These are phyloP conservation scores for Stramenopiles sp. DNA, from an alignment of 352 stramenopile species.

Conservation along the genomic window DNA sequence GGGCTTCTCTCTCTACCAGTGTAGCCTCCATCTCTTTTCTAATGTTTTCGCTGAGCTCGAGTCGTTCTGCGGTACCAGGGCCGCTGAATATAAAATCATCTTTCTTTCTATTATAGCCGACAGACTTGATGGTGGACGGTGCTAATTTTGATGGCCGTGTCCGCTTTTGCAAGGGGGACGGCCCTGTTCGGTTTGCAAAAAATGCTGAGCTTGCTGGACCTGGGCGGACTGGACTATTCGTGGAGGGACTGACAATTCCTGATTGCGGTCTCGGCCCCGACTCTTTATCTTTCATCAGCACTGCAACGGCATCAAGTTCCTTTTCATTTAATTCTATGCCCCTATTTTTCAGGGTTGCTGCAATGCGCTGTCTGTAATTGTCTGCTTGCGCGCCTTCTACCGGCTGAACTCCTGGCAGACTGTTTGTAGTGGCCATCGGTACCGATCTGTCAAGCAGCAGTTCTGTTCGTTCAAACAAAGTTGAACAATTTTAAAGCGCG, in stretches of 20 bases:
- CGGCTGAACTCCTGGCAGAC: no score
- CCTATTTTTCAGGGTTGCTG: background rate
- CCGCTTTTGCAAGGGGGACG: background rate
- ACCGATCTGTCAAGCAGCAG: no score
- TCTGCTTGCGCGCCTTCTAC: no score
- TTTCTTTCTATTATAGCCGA: background rate
- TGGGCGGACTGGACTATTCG: background rate
- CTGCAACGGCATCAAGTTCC: background rate
- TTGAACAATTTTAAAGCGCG: no score
- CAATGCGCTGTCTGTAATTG: no score
- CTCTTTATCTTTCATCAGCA: background rate
- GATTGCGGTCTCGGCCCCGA: background rate
- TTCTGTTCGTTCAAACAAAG: no score
- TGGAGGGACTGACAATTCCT: background rate
- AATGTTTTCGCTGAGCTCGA: background rate
- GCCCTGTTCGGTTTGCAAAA: no score
- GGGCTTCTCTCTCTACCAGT: background rate
- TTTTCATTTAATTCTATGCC: background rate
- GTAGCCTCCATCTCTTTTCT: background rate
- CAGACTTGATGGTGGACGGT: background rate
- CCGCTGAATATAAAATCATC: no score
- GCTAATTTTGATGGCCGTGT: no score
- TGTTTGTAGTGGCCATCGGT: no score
- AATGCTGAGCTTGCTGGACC: no score
- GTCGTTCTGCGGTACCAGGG: no score